Base-by-base conservation (phyloP, 192 early-diverging fungal species). In the Phycomyces blakesleeanus region DNA sequence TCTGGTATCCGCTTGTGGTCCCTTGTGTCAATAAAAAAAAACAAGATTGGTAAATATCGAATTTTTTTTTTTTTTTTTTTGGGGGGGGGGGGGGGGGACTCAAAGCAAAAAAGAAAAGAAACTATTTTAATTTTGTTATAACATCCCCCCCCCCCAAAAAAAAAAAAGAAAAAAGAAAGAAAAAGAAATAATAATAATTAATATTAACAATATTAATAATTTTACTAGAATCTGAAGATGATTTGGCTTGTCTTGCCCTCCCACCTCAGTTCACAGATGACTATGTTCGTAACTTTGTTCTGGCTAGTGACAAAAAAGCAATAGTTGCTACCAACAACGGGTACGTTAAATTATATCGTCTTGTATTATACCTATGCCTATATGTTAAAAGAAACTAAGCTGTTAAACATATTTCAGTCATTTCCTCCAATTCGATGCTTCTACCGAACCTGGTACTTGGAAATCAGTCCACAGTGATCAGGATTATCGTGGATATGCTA, bases 1-100 rank as follows among this genome's bases (percentile, higher is more conserved):
- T 84, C 88, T 1, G 92, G 89, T 4, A 78, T 95, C 44, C 80
- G 87, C 11, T 65, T 92, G 0, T 93, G 91, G 89, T 77, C 83
- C 9, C 58, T 90, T 25, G 64, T 58, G n/a, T 69, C 77, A 5
- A 75, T 86, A 12, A 73, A 72, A 49, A 58, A 73, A 18, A 81
- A 84, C 29, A 77, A 80, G 34, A 78, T 84, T 37, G 81, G 82
- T 81, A 68, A n/a, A 55, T 27, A 51, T 15, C 49, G 16, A 24
- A 21, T 41, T 11, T 10, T 12, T 16, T 0, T 61, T 7, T 22
- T 25, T 3, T 38, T 16, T n/a, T n/a, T n/a, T n/a, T n/a, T n/a
- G n/a, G n/a, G n/a, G n/a, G n/a, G n/a, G n/a, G n/a, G n/a, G n/a
- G n/a, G n/a, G n/a, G n/a, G n/a, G n/a, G n/a, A n/a, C n/a, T n/a